These are phyloP conservation scores for Zygoascus flipseniorum DNA, from an alignment of 805 yeast genomes.

Conservation along the genomic window DNA sequence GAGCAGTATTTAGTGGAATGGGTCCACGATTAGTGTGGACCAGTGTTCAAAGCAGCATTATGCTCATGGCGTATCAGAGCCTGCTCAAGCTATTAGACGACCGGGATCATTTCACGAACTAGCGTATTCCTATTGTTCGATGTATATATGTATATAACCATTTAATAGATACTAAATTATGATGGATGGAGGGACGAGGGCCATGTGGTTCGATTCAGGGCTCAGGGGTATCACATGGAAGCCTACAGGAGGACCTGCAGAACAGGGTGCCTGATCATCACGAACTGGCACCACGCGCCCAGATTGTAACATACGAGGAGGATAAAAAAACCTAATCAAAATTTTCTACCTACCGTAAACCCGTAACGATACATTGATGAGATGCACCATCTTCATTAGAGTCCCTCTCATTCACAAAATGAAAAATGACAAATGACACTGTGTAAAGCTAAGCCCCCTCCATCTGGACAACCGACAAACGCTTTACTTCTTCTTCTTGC, in stretches of 20 bases:
- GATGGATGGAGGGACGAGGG: no score
- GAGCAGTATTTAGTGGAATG: conserved; percentile 85
- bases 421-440: neutral
- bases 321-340: neutral
- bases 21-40: conserved; percentile 98
- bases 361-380: neutral
- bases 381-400: neutral
- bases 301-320: no score
- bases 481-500: conserved; percentile 47
- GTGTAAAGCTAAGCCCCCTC: neutral
- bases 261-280: no score
- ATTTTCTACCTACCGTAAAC: neutral
- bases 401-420: neutral
- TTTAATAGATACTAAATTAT: neutral
- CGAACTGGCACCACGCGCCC: no score
- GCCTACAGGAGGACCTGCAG: no score
- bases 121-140: neutral
- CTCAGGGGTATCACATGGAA: no score
- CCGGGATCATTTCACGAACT: neutral
- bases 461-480: neutral
- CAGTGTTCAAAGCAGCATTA: conserved; percentile 85
- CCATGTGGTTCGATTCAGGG: no score
- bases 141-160: neutral
- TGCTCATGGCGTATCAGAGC: conserved; percentile 81
- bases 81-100: conserved; percentile 49